These are phyloP conservation scores for Lachancea mirantina DNA, from an alignment of 805 yeast species.

Conservation along the genomic window DNA sequence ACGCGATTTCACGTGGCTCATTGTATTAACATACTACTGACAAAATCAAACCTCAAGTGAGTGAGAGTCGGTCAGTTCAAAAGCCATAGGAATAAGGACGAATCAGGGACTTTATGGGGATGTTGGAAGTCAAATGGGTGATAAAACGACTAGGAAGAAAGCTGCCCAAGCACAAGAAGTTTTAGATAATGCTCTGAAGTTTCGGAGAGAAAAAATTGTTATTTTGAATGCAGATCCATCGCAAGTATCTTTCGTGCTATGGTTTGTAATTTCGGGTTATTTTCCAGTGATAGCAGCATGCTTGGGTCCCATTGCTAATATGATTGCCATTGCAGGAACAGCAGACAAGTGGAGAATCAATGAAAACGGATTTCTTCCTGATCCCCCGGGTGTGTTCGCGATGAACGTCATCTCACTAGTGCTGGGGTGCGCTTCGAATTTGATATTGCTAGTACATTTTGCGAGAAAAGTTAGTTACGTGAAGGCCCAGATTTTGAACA, in stretches of 20 bases:
- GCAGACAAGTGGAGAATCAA: constrained; percentile 58
- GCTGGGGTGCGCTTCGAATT: constrained; percentile 61
- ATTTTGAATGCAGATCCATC: constrained; percentile 25
- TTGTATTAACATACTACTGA: too few relatives aligned
- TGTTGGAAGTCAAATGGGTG: too few relatives aligned
- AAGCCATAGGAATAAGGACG: too few relatives aligned
- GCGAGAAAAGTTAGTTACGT: constrained; percentile 49
- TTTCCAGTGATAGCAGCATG: constrained; percentile 75
- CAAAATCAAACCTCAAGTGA: too few relatives aligned
- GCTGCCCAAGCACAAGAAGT: constrained; percentile 6
- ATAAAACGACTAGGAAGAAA: too few relatives aligned
- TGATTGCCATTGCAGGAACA: constrained; percentile 64
- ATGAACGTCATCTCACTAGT: constrained; percentile 58
- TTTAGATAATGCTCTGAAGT: constrained; percentile 14
- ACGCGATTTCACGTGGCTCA: too few relatives aligned
- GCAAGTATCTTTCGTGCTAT: constrained; percentile 28
- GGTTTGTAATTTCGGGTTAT: constrained; percentile 63
- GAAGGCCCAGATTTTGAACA: constrained; percentile 55
- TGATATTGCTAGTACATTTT: constrained; percentile 64
- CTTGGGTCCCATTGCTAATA: constrained; percentile 69
- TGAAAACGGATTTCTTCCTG: constrained; percentile 24
- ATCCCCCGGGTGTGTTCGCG: constrained; percentile 39
- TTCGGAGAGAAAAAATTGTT: constrained; percentile 22
- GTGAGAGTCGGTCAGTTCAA: too few relatives aligned
- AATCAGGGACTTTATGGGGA: too few relatives aligned